phyloP scores from a whole-genome alignment of 2,329 filamentous ascomycete species.

The Microascus cirrosus region DNA sequence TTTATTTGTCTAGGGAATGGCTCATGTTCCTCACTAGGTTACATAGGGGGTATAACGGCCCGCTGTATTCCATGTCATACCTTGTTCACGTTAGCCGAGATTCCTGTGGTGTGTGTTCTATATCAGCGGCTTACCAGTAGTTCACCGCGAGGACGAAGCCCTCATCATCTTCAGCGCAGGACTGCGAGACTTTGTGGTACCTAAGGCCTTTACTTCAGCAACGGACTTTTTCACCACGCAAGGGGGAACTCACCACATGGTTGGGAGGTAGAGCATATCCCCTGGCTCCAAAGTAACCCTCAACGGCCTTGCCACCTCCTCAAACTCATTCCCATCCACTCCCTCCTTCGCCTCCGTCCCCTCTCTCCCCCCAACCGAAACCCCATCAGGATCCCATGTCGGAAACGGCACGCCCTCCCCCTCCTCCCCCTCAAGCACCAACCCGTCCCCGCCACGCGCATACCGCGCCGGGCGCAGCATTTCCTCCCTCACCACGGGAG shows the following conservation, averaged over 20 bases:
- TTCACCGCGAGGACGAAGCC: conserved; percentile 70
- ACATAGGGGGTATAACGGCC: conserved; percentile 52
- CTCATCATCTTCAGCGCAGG: conserved; percentile 53
- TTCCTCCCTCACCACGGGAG: conserved; percentile 57
- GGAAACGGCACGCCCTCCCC: conserved; percentile 48
- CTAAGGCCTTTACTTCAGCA: conserved; percentile 16
- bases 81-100: conserved; percentile 22
- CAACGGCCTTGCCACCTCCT: conserved; percentile 41
- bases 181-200: conserved; percentile 75
- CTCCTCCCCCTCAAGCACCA: conserved; percentile 5
- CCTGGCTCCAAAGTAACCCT: conserved; percentile 59
- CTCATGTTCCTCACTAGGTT: conserved; percentile 38
- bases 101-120: background rate
- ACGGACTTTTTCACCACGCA: background rate
- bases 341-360: conserved; percentile 43
- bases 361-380: conserved; percentile 6
- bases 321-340: conserved; percentile 61
- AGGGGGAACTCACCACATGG: conserved; percentile 52
- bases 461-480: conserved; percentile 49
- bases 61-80: conserved; percentile 72
- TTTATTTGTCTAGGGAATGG: conserved; percentile 1
- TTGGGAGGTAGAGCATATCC: conserved; percentile 74
- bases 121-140: conserved; percentile 50
- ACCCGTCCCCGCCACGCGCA: conserved; percentile 20
- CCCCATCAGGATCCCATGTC: conserved; percentile 54